A percentile compares a stretch with the other conserved stretches of the same genome.
These are phyloP conservation scores for Aspergillus sp. DNA, from an alignment of 2,329 filamentous ascomycete species.

Conservation along the genomic window DNA sequence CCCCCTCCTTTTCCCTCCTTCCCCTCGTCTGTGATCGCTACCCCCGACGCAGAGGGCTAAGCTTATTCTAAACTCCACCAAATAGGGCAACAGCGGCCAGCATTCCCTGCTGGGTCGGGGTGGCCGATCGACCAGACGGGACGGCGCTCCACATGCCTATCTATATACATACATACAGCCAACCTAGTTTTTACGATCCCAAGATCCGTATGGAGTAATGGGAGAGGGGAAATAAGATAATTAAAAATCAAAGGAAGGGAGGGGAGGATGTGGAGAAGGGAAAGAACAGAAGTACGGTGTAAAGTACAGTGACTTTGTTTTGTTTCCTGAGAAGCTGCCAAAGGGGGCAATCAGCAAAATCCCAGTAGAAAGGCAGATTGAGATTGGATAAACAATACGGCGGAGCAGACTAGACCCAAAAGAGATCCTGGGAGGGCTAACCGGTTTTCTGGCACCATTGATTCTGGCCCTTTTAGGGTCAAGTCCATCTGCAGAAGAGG, in stretches of 20 bases:
- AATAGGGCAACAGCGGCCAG: slow-evolving; percentile 17
- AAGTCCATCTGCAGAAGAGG: not conserved
- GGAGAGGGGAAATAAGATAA: not conserved
- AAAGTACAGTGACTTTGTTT: not conserved
- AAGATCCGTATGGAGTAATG: not conserved
- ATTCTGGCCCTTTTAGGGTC: slow-evolving; percentile 1
- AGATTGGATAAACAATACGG: not conserved
- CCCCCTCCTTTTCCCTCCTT: not conserved
- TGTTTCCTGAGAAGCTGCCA: no score
- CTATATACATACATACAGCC: not conserved
- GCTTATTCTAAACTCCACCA: slow-evolving; percentile 25
- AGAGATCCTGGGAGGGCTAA: not conserved
- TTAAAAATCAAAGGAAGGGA: no score
- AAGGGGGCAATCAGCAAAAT: not conserved
- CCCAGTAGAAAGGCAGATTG: not conserved
- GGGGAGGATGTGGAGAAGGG: not conserved
- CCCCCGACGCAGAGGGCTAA: slow-evolving; percentile 18
- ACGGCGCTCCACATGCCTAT: slow-evolving; percentile 15
- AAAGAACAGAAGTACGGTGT: not conserved
- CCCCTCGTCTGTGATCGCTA: slow-evolving; percentile 5
- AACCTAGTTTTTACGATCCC: not conserved
- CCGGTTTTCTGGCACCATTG: slow-evolving; percentile 4
- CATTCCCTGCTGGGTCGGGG: slow-evolving; percentile 16
- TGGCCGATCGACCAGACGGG: slow-evolving; percentile 13
- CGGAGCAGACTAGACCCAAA: not conserved